Conservation (phyloP, 352 stramenopile genomes). For the Aphanomyces stellatus region DNA sequence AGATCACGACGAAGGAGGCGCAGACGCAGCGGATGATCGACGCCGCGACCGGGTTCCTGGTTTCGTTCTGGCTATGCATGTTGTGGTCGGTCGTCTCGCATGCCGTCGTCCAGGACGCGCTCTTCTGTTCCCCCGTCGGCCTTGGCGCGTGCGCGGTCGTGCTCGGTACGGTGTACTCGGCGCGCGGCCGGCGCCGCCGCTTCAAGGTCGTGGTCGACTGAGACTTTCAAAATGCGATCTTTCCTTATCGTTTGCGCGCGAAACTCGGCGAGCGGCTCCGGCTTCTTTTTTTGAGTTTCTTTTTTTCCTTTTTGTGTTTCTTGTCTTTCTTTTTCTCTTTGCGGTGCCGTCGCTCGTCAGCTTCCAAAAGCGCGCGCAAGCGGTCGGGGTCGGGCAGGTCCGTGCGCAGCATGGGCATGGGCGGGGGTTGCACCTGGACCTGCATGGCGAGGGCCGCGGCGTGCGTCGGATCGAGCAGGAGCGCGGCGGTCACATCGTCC, state of each 20-base stretch:
- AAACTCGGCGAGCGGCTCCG: no score
- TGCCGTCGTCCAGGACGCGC: neutral
- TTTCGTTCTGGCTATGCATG: conserved; percentile 13
- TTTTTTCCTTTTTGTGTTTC: conserved; percentile 18
- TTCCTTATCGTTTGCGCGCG: no score
- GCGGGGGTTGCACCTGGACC: neutral
- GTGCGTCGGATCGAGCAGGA: neutral
- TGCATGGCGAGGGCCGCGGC: neutral
- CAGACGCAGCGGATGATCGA: neutral
- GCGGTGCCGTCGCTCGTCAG: neutral
- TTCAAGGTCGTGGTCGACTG: neutral
- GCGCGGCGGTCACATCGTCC: neutral
- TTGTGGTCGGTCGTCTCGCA: conserved; percentile 7
- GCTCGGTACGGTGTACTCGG: neutral
- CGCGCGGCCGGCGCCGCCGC: no score
- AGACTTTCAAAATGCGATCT: no score
- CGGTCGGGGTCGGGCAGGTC: neutral
- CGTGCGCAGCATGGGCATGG: neutral
- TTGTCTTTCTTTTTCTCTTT: conserved; percentile 16
- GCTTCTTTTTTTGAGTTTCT: conserved; percentile 14
- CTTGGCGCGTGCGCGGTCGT: neutral
- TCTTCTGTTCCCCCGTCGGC: neutral
- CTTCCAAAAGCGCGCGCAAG: conserved; percentile 3
- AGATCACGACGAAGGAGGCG: neutral
- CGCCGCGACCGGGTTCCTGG: conserved; percentile 5